phyloP scores from a whole-genome alignment of 352 stramenopile genomes.

The Phytopythium delawarense region DNA sequence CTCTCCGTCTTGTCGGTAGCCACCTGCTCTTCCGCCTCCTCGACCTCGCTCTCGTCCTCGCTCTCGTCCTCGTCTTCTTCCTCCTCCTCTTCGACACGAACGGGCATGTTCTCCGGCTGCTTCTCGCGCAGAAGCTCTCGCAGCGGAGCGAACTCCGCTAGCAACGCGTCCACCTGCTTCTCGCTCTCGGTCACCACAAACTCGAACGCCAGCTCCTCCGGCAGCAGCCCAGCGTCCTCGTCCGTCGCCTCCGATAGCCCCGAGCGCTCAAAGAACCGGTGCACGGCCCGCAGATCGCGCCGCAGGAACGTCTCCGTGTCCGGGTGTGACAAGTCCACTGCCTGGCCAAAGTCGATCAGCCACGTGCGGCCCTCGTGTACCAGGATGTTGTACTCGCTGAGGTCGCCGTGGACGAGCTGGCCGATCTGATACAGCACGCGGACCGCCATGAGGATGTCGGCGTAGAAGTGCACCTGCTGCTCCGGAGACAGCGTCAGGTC shows the following conservation, averaged over 20 bases:
- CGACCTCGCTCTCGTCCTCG: neutral
- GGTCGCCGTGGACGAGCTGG: constrained; percentile 57
- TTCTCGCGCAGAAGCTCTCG: constrained; percentile 24
- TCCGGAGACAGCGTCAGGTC: constrained; percentile 48
- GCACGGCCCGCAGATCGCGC: constrained; percentile 74
- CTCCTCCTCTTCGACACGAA: constrained; percentile 13
- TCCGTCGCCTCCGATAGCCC: constrained; percentile 28
- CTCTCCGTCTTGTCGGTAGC: neutral
- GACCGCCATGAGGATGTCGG: constrained; percentile 43
- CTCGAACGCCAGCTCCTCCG: constrained; percentile 37
- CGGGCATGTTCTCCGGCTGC: constrained; percentile 14
- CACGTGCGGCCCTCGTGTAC: constrained; percentile 59
- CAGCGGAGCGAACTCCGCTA: constrained; percentile 25
- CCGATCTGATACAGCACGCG: constrained; percentile 48
- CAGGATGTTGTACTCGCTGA: constrained; percentile 91
- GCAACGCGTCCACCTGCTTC: constrained; percentile 16
- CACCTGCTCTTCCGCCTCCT: neutral
- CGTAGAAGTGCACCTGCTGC: constrained; percentile 50
- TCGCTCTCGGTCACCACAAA: constrained; percentile 28
- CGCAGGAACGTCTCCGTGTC: constrained; percentile 53
- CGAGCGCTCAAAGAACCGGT: constrained; percentile 68
- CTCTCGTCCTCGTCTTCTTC: constrained; percentile 6
- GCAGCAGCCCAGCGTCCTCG: constrained; percentile 37
- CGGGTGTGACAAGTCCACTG: constrained; percentile 79
- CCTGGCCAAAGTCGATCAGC: constrained; percentile 93